A percentile compares a stretch with the other conserved stretches of the same genome.
Conservation (phyloP, 768 basidiomycete species). For the Rhizopogon vesiculosus region DNA sequence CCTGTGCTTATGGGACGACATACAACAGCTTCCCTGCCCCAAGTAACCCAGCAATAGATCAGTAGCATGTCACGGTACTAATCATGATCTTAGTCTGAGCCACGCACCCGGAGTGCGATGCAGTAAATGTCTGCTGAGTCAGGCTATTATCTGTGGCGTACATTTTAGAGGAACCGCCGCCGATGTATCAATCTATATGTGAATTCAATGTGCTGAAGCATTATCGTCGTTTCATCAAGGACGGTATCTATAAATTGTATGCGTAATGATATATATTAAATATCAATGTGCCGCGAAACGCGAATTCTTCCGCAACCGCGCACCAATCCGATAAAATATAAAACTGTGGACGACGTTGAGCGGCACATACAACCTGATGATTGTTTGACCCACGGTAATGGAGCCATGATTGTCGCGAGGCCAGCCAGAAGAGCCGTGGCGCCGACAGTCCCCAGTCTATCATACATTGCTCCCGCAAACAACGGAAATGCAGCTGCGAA, state of each 20-base stretch:
- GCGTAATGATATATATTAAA: slow-evolving; percentile 6
- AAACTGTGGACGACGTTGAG: slow-evolving; percentile 27
- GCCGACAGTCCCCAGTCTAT: slow-evolving; percentile 58
- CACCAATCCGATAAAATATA: slow-evolving; percentile 44
- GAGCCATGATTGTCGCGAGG: slow-evolving; percentile 54
- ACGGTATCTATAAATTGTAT: not conserved
- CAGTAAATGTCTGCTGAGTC: too few species aligned
- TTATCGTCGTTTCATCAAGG: not conserved
- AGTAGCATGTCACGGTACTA: not conserved
- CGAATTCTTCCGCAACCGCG: slow-evolving; percentile 37
- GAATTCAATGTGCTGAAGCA: not conserved
- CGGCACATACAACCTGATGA: not conserved
- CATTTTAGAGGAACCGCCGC: not conserved
- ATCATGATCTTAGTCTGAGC: not conserved
- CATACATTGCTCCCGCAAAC: slow-evolving; percentile 49
- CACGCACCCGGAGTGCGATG: not conserved
- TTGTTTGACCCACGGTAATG: slow-evolving; percentile 46
- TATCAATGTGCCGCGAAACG: slow-evolving; percentile 31
- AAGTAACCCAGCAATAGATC: not conserved
- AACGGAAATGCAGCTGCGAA: slow-evolving; percentile 52
- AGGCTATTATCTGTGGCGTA: not conserved
- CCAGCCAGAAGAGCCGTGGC: slow-evolving; percentile 71
- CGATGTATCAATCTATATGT: not conserved
- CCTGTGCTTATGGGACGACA: not conserved
- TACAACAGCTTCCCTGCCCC: not conserved